Evolutionary conservation across 2,329 filamentous ascomycete genomes (phyloP), one percentile per base, ranked within the genome.

Genomic region (Chlorencoelia australis): DNA sequence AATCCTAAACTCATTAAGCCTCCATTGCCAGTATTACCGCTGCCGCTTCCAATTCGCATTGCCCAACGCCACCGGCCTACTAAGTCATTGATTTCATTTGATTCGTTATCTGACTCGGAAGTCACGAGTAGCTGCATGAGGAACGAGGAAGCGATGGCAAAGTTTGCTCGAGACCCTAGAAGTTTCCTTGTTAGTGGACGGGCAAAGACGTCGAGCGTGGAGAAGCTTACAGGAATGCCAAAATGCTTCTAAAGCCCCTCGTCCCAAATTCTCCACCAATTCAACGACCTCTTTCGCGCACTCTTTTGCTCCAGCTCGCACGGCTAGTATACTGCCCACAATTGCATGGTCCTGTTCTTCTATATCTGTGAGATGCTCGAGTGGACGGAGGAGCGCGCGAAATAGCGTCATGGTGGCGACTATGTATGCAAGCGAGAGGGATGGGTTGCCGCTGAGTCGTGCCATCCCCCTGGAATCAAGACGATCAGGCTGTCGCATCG

Each of bases 371-470:
- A 51, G 16, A 35, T 50, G 49, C n/a, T 55, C 50, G 4, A 59
- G 40, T 1, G 57, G 56, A 20, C 56, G 44, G 2, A 59, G 39
- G 2, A 59, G 42, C 4, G 56, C 57, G 1, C 55, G 46, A 33
- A 58, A 58, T 7, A 59, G 45, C 4, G 52, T 58, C 54, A 59
- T 59, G 6, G 53, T 54, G 5, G 56, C 54, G 8, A 59, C 51
- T 7, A 59, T 55, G 24, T 58, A 58, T 1, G 54, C 53, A 15
- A 59, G 36, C n/a, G 49, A 49, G 2, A 59, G 44, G 5, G 54
- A 54, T 3, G 52, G 47, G 28, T 57, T 57, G 2, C 53, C 54
- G 16, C 50, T 52, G 1, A 57, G 40, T 32, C 47, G 36, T 16
- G 45, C 35, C 36, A 48, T 44, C 10, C 50, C 48, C 28, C 43